These are phyloP conservation scores for Cutaneotrichosporon spelunceum DNA, from an alignment of 1,284 basidiomycete species.

Conservation along the genomic window DNA sequence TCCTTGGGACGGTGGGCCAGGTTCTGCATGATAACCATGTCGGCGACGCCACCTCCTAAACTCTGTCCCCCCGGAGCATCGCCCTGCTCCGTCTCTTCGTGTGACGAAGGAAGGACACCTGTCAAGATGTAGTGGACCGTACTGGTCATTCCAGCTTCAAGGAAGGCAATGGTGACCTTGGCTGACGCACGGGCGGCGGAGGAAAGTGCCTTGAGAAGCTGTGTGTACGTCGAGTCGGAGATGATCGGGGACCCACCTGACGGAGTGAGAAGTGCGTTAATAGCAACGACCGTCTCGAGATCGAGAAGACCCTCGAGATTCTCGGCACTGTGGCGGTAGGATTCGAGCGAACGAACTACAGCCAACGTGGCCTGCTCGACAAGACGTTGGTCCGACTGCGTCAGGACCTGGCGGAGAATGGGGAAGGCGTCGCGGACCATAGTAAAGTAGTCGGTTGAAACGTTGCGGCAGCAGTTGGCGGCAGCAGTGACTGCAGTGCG, in stretches of 20 bases:
- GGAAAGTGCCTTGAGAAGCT: conserved; percentile 78
- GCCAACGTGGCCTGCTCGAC: conserved; percentile 91
- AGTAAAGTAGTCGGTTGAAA: conserved; percentile 76
- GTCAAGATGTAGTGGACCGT: conserved; percentile 90
- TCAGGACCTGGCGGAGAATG: conserved; percentile 82
- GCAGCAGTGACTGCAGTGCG: conserved; percentile 93
- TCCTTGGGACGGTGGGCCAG: conserved; percentile 94
- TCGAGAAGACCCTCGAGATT: conserved; percentile 83
- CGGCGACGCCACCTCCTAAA: conserved; percentile 76
- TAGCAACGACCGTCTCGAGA: conserved; percentile 71
- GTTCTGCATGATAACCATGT: conserved; percentile 98
- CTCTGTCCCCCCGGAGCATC: conserved; percentile 61
- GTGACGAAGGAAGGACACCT: conserved; percentile 72
- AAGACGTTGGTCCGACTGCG: conserved; percentile 85
- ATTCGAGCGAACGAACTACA: conserved; percentile 85
- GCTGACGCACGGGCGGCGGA: conserved; percentile 81
- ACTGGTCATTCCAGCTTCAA: conserved; percentile 85
- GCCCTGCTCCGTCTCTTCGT: conserved; percentile 63
- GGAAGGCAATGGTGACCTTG: conserved; percentile 74
- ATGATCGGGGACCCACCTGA: conserved; percentile 80
- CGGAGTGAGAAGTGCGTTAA: conserved; percentile 79
- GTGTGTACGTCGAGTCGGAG: conserved; percentile 78
- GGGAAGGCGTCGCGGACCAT: conserved; percentile 88
- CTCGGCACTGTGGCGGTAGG: conserved; percentile 77
- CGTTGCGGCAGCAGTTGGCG: conserved; percentile 88